Evolutionary conservation across 2,329 filamentous ascomycete genomes (phyloP).

Genomic region (Xylariaceae sp.): DNA sequence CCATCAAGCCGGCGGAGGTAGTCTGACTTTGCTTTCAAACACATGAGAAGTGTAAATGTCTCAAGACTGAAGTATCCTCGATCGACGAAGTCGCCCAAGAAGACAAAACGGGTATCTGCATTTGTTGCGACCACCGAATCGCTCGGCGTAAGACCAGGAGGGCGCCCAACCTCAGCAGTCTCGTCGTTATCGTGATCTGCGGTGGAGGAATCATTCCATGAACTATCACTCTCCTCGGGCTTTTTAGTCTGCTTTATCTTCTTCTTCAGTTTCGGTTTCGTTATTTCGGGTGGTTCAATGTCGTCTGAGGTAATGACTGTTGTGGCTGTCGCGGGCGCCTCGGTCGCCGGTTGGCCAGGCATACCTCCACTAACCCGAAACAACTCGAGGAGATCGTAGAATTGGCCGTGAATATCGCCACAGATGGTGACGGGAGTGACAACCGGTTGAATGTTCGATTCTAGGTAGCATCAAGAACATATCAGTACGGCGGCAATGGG

Average conservation of each 20-base stretch:
- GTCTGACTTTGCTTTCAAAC: conserved; percentile 69
- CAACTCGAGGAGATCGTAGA: conserved; percentile 94
- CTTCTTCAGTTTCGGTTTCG: conserved; percentile 78
- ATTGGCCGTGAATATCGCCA: conserved; percentile 97
- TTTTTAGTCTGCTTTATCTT: conserved; percentile 68
- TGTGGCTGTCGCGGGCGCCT: conserved; percentile 64
- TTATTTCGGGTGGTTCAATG: conserved; percentile 87
- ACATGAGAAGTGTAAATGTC: conserved; percentile 95
- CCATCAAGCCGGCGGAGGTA: conserved; percentile 4
- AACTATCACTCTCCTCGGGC: conserved; percentile 47
- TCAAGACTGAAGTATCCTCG: conserved; percentile 96
- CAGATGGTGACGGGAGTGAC: conserved; percentile 94
- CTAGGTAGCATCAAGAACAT: conserved; percentile 44
- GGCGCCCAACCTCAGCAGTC: conserved; percentile 37
- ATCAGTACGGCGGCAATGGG: not conserved
- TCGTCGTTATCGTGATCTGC: conserved; percentile 48
- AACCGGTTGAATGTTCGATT: conserved; percentile 99
- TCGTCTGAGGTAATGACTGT: conserved; percentile 84
- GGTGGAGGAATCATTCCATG: conserved; percentile 44
- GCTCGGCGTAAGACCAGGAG: conserved; percentile 30
- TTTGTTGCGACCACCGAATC: conserved; percentile 24
- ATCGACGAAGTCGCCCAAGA: conserved; percentile 89
- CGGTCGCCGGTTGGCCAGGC: conserved; percentile 74
- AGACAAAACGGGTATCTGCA: conserved; percentile 55
- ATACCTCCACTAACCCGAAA: conserved; percentile 96